Percentiles rank a stretch among this genome's conserved stretches.
These are phyloP conservation scores for Orbilia brochopaga DNA, from an alignment of 2,329 filamentous ascomycete species.

Conservation along the genomic window DNA sequence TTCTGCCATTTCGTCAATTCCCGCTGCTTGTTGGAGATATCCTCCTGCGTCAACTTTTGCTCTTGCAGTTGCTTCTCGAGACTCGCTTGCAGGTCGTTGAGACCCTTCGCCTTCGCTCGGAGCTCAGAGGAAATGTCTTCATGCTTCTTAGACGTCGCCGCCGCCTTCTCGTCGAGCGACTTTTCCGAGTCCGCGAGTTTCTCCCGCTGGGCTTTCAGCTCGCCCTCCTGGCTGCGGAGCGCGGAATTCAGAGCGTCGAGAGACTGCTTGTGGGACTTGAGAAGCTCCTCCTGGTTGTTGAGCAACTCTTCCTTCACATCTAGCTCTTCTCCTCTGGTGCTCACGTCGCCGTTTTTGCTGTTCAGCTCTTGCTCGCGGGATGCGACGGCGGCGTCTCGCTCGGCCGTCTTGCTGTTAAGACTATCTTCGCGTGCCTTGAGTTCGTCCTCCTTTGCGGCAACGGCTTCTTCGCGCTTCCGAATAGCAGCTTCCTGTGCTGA, in stretches of 20 bases:
- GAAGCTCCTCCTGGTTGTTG: neutral
- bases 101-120: conserved; percentile 18
- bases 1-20: conserved; percentile 25
- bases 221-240: conserved; percentile 18
- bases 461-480: conserved; percentile 19
- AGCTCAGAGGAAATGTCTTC: conserved; percentile 20
- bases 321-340: conserved; percentile 7
- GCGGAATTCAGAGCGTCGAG: conserved; percentile 2
- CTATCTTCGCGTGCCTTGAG: conserved; percentile 15
- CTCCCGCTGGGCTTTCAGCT: neutral
- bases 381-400: neutral
- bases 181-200: conserved; percentile 20
- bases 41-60: conserved; percentile 14
- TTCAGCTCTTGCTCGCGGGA: conserved; percentile 1
- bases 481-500: conserved; percentile 9
- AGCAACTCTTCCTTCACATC: conserved; percentile 5
- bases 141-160: conserved; percentile 3
- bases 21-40: conserved; percentile 23
- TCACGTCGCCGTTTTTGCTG: conserved; percentile 8
- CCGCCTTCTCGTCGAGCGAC: conserved; percentile 15
- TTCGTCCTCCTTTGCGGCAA: conserved; percentile 12
- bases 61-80: conserved; percentile 29
- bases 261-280: conserved; percentile 13
- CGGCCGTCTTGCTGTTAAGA: conserved; percentile 3
- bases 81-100: conserved; percentile 23